Evolutionary conservation across 2,329 filamentous ascomycete genomes (phyloP).

Genomic region (Alternaria gansuensis): DNA sequence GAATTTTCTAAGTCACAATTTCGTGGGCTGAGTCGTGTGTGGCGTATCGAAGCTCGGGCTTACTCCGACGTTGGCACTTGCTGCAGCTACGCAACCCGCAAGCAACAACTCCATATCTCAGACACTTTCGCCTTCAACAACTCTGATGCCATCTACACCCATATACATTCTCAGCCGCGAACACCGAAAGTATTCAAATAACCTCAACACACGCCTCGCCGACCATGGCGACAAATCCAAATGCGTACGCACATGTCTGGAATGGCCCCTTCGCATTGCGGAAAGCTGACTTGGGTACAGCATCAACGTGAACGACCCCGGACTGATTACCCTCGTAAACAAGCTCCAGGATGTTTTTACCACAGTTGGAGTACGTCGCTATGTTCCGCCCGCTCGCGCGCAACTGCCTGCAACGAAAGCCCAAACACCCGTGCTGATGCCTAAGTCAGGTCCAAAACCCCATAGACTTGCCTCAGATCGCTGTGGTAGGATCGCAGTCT

Average conservation of each 20-base stretch:
- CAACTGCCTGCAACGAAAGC: slow-evolving; percentile 14
- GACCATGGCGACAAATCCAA: slow-evolving; percentile 54
- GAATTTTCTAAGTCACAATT: slow-evolving; percentile 3
- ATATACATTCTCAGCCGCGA: slow-evolving; percentile 9
- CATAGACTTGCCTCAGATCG: slow-evolving; percentile 98
- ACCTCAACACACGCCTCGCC: slow-evolving; percentile 30
- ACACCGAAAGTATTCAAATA: slow-evolving; percentile 14
- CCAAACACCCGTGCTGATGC: slow-evolving; percentile 43
- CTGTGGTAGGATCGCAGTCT: slow-evolving; percentile 96
- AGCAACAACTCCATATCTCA: slow-evolving; percentile 30
- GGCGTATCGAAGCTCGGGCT: slow-evolving; percentile 26
- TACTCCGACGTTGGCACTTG: slow-evolving; percentile 26
- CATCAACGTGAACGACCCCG: slow-evolving; percentile 76
- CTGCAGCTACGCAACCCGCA: slow-evolving; percentile 31
- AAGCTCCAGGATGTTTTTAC: slow-evolving; percentile 99
- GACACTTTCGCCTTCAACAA: slow-evolving; percentile 34
- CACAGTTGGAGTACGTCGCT: slow-evolving; percentile 79
- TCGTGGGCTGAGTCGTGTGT: slow-evolving; percentile 21
- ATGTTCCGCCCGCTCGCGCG: slow-evolving; percentile 5
- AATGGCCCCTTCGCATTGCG: slow-evolving; percentile 27
- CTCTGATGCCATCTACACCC: slow-evolving; percentile 26
- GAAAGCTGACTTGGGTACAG: slow-evolving; percentile 55
- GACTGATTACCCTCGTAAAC: slow-evolving; percentile 86
- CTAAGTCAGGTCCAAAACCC: slow-evolving; percentile 85
- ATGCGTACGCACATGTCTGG: slow-evolving; percentile 49